phyloP scores from a whole-genome alignment of 495 filamentous ascomycete species.

The Staphylotrichum tortipilum region DNA sequence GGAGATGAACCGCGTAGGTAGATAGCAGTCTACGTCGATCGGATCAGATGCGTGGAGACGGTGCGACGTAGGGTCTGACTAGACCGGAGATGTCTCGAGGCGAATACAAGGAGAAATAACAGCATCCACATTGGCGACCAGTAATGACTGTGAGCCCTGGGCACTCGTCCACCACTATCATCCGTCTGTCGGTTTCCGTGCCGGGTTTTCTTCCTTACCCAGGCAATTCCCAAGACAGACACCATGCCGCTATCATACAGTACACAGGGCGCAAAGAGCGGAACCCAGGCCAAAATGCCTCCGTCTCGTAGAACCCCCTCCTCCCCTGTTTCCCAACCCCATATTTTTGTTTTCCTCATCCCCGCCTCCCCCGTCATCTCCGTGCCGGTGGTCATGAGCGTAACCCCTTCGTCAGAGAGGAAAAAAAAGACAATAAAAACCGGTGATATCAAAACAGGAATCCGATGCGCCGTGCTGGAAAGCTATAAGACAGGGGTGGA shows the following conservation, averaged over 20 bases:
- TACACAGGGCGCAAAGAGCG: conserved; percentile 11
- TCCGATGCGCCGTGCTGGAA: conserved; percentile 7
- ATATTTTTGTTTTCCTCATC: too few relatives aligned
- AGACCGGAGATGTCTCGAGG: too few relatives aligned
- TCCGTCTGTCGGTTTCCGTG: neutral
- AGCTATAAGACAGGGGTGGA: conserved; percentile 7
- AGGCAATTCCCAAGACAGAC: neutral
- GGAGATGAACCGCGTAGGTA: neutral
- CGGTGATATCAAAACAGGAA: conserved; percentile 7
- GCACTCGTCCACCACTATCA: neutral
- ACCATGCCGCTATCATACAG: neutral
- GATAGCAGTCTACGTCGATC: too few relatives aligned
- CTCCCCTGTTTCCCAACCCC: neutral
- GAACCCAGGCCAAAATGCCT: conserved; percentile 6
- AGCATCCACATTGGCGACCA: neutral
- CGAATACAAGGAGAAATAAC: neutral
- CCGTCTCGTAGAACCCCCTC: neutral
- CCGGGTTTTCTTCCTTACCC: neutral
- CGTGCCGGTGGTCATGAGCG: conserved; percentile 11
- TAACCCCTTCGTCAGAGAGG: conserved; percentile 2
- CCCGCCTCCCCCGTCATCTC: neutral
- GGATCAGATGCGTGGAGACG: too few relatives aligned
- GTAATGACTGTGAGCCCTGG: conserved; percentile 3
- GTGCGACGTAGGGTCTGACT: too few relatives aligned
- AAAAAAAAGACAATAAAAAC: too few relatives aligned